Conservation (phyloP, 1,284 basidiomycete genomes). For the Anthracocystis setariae region DNA sequence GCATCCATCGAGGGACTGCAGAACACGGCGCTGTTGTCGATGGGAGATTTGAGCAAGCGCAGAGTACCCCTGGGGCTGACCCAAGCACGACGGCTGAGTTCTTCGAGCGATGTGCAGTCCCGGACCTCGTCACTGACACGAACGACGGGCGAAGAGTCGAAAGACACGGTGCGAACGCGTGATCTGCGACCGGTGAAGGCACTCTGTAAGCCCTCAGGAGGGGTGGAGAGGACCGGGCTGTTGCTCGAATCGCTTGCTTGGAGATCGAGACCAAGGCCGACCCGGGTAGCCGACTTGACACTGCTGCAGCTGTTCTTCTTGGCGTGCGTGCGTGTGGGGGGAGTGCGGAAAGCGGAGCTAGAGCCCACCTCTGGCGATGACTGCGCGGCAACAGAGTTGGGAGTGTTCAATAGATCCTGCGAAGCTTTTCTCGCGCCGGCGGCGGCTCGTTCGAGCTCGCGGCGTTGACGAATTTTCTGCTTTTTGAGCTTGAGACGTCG, state of each 20-base stretch:
- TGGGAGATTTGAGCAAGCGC: constrained; percentile 45
- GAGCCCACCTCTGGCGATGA: constrained; percentile 30
- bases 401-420: constrained; percentile 27
- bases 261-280: constrained; percentile 46
- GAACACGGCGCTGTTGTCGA: constrained; percentile 40
- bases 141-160: constrained; percentile 43
- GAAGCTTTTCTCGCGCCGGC: constrained; percentile 15
- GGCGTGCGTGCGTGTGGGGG: constrained; percentile 21
- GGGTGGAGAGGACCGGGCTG: constrained; percentile 35
- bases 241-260: constrained; percentile 34
- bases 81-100: constrained; percentile 57
- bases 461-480: constrained; percentile 42
- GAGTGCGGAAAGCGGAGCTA: constrained; percentile 31
- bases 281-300: constrained; percentile 22
- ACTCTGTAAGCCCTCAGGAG: constrained; percentile 27
- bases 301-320: constrained; percentile 34
- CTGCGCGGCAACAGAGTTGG: constrained; percentile 26
- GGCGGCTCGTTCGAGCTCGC: constrained; percentile 29
- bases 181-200: constrained; percentile 24
- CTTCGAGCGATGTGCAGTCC: constrained; percentile 39
- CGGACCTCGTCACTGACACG: constrained; percentile 37
- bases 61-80: constrained; percentile 52
- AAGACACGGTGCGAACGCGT: constrained; percentile 40
- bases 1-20: constrained; percentile 28
- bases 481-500: constrained; percentile 54